Conservation (phyloP, 2,329 filamentous ascomycete species). For the Bipolaris gigantea region DNA sequence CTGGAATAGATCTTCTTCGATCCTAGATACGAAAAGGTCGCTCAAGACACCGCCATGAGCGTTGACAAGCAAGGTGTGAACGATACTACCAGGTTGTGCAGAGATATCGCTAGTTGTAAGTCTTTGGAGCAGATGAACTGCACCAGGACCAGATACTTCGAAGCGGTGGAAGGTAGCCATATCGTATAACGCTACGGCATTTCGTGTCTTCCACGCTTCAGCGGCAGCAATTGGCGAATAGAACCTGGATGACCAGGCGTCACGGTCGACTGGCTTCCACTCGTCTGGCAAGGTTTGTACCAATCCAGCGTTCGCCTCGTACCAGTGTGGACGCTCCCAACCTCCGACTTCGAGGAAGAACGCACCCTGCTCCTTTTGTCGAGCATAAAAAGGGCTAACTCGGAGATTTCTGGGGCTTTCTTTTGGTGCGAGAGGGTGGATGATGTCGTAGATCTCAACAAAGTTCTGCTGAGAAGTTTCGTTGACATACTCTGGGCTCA, state of each 20-base stretch:
- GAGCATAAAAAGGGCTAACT: conserved; percentile 60
- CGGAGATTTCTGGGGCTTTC: conserved; percentile 62
- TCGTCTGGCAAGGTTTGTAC: conserved; percentile 55
- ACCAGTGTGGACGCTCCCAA: conserved; percentile 68
- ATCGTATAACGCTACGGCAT: conserved; percentile 64
- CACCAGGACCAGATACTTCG: conserved; percentile 61
- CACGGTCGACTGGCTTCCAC: conserved; percentile 60
- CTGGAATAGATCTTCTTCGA: conserved; percentile 56
- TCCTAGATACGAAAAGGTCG: conserved; percentile 60
- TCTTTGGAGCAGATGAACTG: conserved; percentile 57
- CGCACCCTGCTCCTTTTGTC: conserved; percentile 59
- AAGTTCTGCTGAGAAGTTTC: conserved; percentile 66
- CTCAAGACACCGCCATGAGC: conserved; percentile 57
- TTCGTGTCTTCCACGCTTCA: conserved; percentile 67
- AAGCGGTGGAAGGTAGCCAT: conserved; percentile 63
- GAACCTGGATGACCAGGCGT: conserved; percentile 60
- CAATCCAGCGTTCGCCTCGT: conserved; percentile 58
- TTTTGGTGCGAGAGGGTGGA: conserved; percentile 62
- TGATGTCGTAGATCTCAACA: conserved; percentile 65
- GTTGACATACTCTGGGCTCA: conserved; percentile 57
- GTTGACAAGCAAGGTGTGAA: conserved; percentile 61
- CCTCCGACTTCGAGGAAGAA: conserved; percentile 62
- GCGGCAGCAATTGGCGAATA: conserved; percentile 62
- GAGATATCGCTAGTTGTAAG: conserved; percentile 56
- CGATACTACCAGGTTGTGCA: conserved; percentile 54